These are phyloP conservation scores for Lavandula angustifolia DNA, from an alignment of 257 asterid genomes.

Conservation along the genomic window DNA sequence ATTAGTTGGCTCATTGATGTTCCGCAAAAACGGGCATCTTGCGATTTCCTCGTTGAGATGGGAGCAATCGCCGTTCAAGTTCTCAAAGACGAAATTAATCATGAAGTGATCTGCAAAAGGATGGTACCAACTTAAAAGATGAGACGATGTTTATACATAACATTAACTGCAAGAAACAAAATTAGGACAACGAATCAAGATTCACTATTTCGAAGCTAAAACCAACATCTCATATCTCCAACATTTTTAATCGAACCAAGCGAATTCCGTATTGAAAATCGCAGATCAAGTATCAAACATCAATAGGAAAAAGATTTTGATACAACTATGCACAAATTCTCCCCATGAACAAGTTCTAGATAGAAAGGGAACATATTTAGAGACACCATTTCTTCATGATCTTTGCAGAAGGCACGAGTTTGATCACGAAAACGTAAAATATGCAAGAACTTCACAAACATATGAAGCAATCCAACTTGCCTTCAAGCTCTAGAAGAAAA, in stretches of 20 bases:
- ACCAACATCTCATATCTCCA: background rate
- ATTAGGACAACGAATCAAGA: conserved; percentile 14
- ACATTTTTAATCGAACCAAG: background rate
- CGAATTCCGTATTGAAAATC: background rate
- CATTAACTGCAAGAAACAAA: background rate
- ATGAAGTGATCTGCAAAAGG: conserved; percentile 50
- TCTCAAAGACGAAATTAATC: conserved; percentile 62
- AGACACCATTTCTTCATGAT: background rate
- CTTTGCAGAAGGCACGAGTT: background rate
- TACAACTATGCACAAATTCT: background rate
- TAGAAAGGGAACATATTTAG: background rate
- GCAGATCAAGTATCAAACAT: conserved; percentile 4
- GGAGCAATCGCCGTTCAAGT: conserved; percentile 50
- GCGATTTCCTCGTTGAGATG: conserved; percentile 52
- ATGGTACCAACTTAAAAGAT: background rate
- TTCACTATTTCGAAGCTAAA: conserved; percentile 14
- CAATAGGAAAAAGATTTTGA: conserved; percentile 9
- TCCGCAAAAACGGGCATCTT: conserved; percentile 89
- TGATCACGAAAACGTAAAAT: background rate
- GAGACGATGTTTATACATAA: background rate
- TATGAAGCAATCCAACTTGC: background rate
- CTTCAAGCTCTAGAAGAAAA: background rate
- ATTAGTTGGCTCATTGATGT: conserved; percentile 85
- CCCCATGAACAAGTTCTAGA: background rate
- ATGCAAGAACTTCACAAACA: background rate